Evolutionary conservation across 768 basidiomycete species (phyloP).

Genomic region (Termitomyces sp.): DNA sequence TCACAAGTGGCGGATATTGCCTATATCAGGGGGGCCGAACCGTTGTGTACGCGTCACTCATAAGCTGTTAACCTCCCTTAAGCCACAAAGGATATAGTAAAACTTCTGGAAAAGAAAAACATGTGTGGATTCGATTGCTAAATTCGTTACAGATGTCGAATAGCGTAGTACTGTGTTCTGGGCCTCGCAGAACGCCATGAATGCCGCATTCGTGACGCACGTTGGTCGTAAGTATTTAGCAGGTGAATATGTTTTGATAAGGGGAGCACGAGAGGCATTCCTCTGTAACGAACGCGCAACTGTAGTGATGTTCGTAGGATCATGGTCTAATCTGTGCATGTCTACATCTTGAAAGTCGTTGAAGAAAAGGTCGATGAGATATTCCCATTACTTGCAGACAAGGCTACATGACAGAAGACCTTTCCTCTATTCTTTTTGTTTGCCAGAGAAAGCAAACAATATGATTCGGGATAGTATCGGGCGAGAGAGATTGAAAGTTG

Average conservation of each 20-base stretch:
- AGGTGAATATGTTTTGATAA: slow-evolving; percentile 3
- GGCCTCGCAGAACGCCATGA: slow-evolving; percentile 4
- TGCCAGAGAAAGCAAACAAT: background rate
- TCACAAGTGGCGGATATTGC: background rate
- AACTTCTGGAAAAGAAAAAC: background rate
- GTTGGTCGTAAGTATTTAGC: background rate
- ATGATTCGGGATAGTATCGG: slow-evolving; percentile 3
- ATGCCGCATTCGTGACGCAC: background rate
- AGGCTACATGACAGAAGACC: slow-evolving; percentile 7
- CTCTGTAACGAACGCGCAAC: slow-evolving; percentile 3
- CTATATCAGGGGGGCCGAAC: background rate
- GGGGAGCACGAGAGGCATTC: background rate
- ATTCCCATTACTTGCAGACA: slow-evolving; percentile 9
- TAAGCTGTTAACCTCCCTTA: background rate
- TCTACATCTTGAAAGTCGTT: background rate
- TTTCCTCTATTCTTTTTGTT: slow-evolving; percentile 9
- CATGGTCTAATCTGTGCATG: background rate
- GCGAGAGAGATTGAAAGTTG: slow-evolving; percentile 4
- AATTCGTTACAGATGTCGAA: background rate
- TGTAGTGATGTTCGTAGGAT: background rate
- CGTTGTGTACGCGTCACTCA: background rate
- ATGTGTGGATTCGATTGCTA: slow-evolving; percentile 1
- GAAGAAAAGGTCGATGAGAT: slow-evolving; percentile 8
- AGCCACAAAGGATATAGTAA: slow-evolving; percentile 1
- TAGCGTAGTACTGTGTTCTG: slow-evolving; percentile 7